These are phyloP conservation scores for Suillus brevipes DNA, from an alignment of 768 basidiomycete genomes.

Conservation along the genomic window DNA sequence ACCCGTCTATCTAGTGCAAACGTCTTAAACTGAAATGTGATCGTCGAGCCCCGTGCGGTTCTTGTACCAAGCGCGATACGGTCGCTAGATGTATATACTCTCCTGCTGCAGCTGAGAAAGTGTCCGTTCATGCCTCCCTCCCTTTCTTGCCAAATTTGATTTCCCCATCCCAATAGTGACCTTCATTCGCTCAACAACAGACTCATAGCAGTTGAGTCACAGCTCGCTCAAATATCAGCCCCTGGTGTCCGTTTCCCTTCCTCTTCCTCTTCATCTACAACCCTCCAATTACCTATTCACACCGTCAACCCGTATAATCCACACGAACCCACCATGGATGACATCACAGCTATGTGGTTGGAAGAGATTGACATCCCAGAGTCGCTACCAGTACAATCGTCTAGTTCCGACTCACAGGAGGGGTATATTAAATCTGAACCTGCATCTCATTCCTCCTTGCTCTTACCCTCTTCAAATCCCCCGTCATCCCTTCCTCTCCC, in stretches of 20 bases:
- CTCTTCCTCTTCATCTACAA: constrained; percentile 21
- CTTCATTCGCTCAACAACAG: constrained; percentile 83
- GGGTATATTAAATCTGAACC: constrained; percentile 39
- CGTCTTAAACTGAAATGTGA: constrained; percentile 87
- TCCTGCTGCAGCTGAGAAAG: constrained; percentile 82
- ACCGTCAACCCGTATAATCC: constrained; percentile 38
- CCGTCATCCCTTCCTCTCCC: constrained; percentile 21
- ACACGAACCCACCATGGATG: constrained; percentile 42
- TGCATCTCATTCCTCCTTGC: constrained; percentile 14
- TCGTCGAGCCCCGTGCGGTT: constrained; percentile 72
- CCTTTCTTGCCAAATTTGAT: neutral
- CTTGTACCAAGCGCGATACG: constrained; percentile 79
- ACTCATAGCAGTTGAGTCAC: constrained; percentile 66
- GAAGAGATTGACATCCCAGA: constrained; percentile 46
- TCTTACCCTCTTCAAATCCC: constrained; percentile 19
- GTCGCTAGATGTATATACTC: constrained; percentile 74
- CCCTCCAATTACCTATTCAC: constrained; percentile 35
- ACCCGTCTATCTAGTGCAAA: constrained; percentile 61
- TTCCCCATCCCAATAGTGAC: constrained; percentile 45
- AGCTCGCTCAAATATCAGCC: constrained; percentile 49
- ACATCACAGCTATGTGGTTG: constrained; percentile 62
- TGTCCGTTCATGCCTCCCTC: constrained; percentile 45
- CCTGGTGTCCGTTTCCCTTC: constrained; percentile 27
- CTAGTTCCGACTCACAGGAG: constrained; percentile 14
- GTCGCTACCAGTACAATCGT: constrained; percentile 15